phyloP scores from a whole-genome alignment of 202 grass and related monocot species.

The Schoenoplectus tabernaemontani region DNA sequence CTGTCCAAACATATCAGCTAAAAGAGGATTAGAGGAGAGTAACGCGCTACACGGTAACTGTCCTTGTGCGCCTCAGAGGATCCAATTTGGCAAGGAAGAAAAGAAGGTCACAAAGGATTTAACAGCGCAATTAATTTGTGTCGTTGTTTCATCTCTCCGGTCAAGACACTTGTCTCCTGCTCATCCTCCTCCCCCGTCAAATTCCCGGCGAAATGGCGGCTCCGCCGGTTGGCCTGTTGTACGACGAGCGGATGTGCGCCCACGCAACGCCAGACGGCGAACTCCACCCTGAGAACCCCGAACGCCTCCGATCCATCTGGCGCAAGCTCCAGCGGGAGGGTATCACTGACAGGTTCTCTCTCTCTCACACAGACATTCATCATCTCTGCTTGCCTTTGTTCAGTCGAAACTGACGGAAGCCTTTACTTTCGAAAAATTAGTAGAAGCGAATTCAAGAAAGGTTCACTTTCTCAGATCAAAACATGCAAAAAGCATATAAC shows the following conservation, averaged over 20 bases:
- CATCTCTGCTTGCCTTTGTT: background rate
- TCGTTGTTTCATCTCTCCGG: background rate
- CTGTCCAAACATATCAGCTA: too few relatives aligned
- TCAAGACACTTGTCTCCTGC: background rate
- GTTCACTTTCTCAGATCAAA: background rate
- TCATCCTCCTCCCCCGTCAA: background rate
- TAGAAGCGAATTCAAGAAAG: background rate
- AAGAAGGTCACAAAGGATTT: too few relatives aligned
- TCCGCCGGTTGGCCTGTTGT: conserved; percentile 44
- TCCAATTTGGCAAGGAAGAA: background rate
- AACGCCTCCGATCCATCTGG: conserved; percentile 67
- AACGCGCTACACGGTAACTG: background rate
- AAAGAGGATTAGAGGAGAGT: background rate
- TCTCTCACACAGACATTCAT: background rate
- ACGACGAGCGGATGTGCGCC: conserved; percentile 66
- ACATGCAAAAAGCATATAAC: background rate
- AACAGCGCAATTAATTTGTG: too few relatives aligned
- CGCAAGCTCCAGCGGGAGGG: conserved; percentile 57
- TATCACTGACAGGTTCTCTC: conserved; percentile 49
- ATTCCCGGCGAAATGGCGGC: background rate
- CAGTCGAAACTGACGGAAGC: background rate
- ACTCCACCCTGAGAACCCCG: conserved; percentile 49
- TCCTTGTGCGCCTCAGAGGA: background rate
- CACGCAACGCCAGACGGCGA: conserved; percentile 46
- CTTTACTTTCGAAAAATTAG: background rate